Base-by-base conservation (phyloP, 352 stramenopile genomes). In the Globisporangium carolinianum region DNA sequence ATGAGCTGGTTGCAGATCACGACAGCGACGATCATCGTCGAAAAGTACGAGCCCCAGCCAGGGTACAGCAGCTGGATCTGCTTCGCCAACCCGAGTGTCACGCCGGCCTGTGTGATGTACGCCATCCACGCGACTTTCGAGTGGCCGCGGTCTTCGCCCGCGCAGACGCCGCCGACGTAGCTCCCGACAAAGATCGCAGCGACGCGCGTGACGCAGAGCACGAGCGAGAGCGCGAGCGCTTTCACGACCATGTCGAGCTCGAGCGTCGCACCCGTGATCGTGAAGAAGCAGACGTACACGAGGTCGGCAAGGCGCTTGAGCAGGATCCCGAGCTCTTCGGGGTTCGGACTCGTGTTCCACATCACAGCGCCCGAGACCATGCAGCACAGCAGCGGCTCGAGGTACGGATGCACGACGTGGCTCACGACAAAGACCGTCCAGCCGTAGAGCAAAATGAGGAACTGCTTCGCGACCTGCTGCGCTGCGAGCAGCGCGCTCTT, bases 211-310 rank as follows among this genome's bases (percentile, higher is more conserved):
- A 78, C 41, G 49, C 74, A 86, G 4, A 89, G 62, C 38, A 86
- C 62, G 18, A 81, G 56, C 2, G 76, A 83, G 11, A 89, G 52
- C 14, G 58, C 74, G 39, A 89, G 67, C 2, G 79, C 75, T 41
- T 84, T 83, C 47, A 69, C 71, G 4, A 89, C 62, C 72, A 83
- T 86, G 41, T 89, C 75, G 3, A 89, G 67, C 53, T 87, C 73
- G 6, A 89, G 57, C 9, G 79, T 81, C 12, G 79, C 79, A 15
- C 79, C 79, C 3, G 79, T 86, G 53, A 89, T 77, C 45, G 79
- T 87, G 61, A 89, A 89, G 53, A 89, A 89, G 52, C 73, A 78
- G n/a, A 89, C 76, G 57, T 87, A 89, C 35, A 89, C 75, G 15
- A 86, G 51, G 52, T 85, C 72, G 4, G 74, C 75, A 9, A 87